A percentile compares a stretch with the other conserved stretches of the same genome.
These are phyloP conservation scores for Brassica incana DNA, from an alignment of 345 rosid species.

Conservation along the genomic window DNA sequence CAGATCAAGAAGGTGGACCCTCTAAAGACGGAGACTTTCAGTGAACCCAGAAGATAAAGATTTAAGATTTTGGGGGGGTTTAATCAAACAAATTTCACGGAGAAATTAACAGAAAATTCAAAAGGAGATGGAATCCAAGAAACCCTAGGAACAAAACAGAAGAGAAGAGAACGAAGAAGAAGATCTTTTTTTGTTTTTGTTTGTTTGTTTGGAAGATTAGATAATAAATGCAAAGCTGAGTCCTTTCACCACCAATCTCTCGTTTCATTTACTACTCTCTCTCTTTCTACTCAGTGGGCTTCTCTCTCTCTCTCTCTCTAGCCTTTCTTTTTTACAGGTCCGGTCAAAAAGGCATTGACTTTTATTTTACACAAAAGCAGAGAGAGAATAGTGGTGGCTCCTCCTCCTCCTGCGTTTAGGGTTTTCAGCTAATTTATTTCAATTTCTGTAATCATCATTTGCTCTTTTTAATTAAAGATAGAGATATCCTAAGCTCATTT, in stretches of 20 bases:
- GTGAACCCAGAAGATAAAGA: constrained; percentile 28
- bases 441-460: constrained; percentile 19
- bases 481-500: not conserved
- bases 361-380: constrained; percentile 19
- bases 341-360: constrained; percentile 37
- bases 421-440: constrained; percentile 8
- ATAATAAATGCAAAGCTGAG: constrained; percentile 40
- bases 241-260: constrained; percentile 43
- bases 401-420: constrained; percentile 1
- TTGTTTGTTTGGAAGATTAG: constrained; percentile 18
- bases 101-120: not conserved
- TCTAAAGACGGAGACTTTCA: constrained; percentile 34
- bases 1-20: constrained; percentile 28
- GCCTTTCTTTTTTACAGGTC: constrained; percentile 11
- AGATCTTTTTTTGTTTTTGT: not conserved
- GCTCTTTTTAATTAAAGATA: not conserved
- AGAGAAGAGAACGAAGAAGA: not conserved
- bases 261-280: constrained; percentile 35
- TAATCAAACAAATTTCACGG: constrained; percentile 20
- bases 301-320: constrained; percentile 17
- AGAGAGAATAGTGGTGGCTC: constrained; percentile 19
- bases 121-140: not conserved
- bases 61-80: not conserved
- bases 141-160: not conserved
- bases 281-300: constrained; percentile 26